Percentiles rank a stretch among this genome's conserved stretches.
Conservation (phyloP, 441 rosid species). For the Aleurites moluccanus region DNA sequence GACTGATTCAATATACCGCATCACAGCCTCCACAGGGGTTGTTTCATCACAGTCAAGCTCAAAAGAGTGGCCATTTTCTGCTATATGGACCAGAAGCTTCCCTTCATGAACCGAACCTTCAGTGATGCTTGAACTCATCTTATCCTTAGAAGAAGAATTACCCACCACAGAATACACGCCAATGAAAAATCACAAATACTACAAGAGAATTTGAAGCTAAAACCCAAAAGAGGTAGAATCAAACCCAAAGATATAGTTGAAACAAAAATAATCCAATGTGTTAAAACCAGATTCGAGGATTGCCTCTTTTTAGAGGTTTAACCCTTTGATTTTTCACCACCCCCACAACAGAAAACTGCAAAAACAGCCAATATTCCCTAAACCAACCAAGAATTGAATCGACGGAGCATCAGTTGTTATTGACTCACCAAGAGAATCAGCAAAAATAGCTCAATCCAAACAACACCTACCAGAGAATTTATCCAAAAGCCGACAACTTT, state of each 20-base stretch:
- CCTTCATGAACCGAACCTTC: slow-evolving; percentile 49
- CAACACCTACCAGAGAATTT: slow-evolving; percentile 17
- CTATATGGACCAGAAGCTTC: slow-evolving; percentile 80
- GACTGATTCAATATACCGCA: slow-evolving; percentile 60
- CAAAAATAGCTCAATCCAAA: slow-evolving; percentile 15
- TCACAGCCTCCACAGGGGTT: slow-evolving; percentile 67
- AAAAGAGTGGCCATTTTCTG: slow-evolving; percentile 85
- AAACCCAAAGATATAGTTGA: not conserved
- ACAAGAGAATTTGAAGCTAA: slow-evolving; percentile 12
- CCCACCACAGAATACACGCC: slow-evolving; percentile 33
- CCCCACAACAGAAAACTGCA: slow-evolving; percentile 17
- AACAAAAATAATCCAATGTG: slow-evolving; percentile 13
- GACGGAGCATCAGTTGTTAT: slow-evolving; percentile 6
- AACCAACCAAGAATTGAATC: slow-evolving; percentile 24
- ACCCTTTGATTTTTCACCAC: slow-evolving; percentile 27
- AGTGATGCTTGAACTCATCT: slow-evolving; percentile 71
- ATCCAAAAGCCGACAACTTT: slow-evolving; percentile 21
- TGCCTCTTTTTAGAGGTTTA: slow-evolving; percentile 21
- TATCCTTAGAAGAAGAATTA: slow-evolving; percentile 33
- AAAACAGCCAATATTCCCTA: slow-evolving; percentile 17
- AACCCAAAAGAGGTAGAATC: slow-evolving; percentile 19
- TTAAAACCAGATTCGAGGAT: slow-evolving; percentile 10
- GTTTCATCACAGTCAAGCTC: slow-evolving; percentile 67
- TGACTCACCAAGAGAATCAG: slow-evolving; percentile 22
- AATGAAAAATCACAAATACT: not conserved